These are phyloP conservation scores for Mycena galericulata DNA, from an alignment of 768 basidiomycete species.

Conservation along the genomic window DNA sequence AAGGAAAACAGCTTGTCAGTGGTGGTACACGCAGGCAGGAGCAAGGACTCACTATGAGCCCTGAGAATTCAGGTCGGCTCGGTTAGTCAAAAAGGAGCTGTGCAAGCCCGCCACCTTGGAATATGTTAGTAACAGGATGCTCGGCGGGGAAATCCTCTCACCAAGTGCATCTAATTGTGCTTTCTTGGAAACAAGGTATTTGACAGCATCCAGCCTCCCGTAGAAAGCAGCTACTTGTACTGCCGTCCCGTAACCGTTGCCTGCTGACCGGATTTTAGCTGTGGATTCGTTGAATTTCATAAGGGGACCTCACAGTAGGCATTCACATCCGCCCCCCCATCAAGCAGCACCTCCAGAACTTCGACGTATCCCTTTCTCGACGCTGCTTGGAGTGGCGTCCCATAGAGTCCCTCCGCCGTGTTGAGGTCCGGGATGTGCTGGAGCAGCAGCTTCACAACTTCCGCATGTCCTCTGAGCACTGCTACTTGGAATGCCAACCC, in stretches of 20 bases:
- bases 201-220: background rate
- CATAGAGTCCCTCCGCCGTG: too few relatives aligned
- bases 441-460: too few relatives aligned
- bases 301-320: too few relatives aligned
- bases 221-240: background rate
- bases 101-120: background rate
- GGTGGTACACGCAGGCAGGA: background rate
- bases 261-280: background rate
- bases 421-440: too few relatives aligned
- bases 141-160: background rate
- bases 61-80: background rate
- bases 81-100: too few relatives aligned
- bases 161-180: background rate
- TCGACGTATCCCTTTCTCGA: too few relatives aligned
- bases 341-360: too few relatives aligned
- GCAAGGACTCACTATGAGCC: background rate
- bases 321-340: too few relatives aligned
- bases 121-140: background rate
- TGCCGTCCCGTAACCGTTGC: constrained; percentile 2
- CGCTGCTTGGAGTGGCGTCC: too few relatives aligned
- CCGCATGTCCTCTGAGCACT: too few relatives aligned
- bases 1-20: background rate
- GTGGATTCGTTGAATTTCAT: background rate
- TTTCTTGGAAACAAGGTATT: background rate
- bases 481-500: too few relatives aligned